Base-by-base conservation (phyloP, 768 basidiomycete genomes). In the Kwoniella sp. region DNA sequence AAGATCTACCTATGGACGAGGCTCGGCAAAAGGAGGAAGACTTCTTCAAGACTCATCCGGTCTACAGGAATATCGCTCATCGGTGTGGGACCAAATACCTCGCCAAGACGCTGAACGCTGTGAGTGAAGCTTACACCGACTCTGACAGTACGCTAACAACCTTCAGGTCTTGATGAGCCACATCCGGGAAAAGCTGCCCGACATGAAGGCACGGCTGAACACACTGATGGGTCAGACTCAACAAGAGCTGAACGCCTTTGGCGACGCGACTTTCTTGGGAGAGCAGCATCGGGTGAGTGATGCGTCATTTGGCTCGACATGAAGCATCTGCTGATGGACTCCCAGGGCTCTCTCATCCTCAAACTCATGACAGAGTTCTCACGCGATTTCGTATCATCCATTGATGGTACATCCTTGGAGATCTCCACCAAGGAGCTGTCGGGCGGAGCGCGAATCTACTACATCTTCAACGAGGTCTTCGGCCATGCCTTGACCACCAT, bases 201-300 rank as follows among this genome's bases (percentile, higher is more conserved):
- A 99, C 74, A 98, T 99, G 95, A 99, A 99, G 74, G 95, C 95
- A 14, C 81, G 91, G 17, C 77, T 99, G 54, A 99, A 98, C 71
- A 99, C 95, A 2, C 77, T 96, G 20, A 98, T 98, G 89, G 92
- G 93, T 14, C 95, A 99, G 76, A 90, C 95, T 7, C 93, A 96
- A 70, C 95, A 99, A 73, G 95, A 99, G 73, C 81, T 99, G 36
- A 89, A 89, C 75, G 86, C 91, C 4, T 98, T 95, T 68, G 95
- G 95, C 17, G 95, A 95, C 67, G 81, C 88, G 10, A 89, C 89
- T 2, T 81, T 89, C 66, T 87, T 88, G 56, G 93, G 90, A 5
- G 91, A 92, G 77, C 84, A 84, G 63, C 90, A 95, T 70, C 85
- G 74, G 43, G 63, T 71, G 42, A 50, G 51, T 47, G 25, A 28